Evolutionary conservation across 1,139 yeast species (phyloP).

Genomic region (Blastobotrys capitulatus): DNA sequence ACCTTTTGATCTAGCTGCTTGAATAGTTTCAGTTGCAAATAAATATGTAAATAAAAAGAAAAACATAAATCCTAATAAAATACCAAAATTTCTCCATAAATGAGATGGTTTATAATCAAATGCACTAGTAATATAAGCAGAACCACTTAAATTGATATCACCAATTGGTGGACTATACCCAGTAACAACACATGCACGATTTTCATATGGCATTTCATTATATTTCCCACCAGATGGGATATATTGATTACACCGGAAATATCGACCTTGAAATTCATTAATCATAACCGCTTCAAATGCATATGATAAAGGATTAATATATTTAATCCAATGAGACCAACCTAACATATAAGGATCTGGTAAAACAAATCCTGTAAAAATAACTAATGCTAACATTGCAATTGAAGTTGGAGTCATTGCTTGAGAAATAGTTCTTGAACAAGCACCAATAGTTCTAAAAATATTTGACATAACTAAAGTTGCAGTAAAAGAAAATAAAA

Average conservation of each 20-base stretch:
- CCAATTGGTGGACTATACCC: slow-evolving; percentile 46
- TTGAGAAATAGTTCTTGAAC: slow-evolving; percentile 52
- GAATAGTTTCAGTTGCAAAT: slow-evolving; percentile 55
- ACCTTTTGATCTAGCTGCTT: slow-evolving; percentile 78
- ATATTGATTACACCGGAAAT: slow-evolving; percentile 40
- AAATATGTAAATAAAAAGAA: slow-evolving; percentile 55
- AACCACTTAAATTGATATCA: slow-evolving; percentile 48
- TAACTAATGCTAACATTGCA: slow-evolving; percentile 53
- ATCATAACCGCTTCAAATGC: slow-evolving; percentile 64
- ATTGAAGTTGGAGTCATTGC: slow-evolving; percentile 73
- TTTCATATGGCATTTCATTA: slow-evolving; percentile 35
- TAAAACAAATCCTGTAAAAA: slow-evolving; percentile 71
- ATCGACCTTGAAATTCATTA: slow-evolving; percentile 49
- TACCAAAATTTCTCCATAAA: slow-evolving; percentile 84
- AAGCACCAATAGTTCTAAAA: slow-evolving; percentile 67
- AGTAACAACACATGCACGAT: slow-evolving; percentile 54
- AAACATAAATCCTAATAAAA: slow-evolving; percentile 49
- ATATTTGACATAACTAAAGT: slow-evolving; percentile 65
- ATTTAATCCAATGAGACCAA: slow-evolving; percentile 79
- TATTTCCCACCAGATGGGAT: slow-evolving; percentile 52
- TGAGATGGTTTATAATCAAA: slow-evolving; percentile 51
- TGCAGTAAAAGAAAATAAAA: slow-evolving; percentile 47
- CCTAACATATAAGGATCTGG: slow-evolving; percentile 65
- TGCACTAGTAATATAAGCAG: slow-evolving; percentile 44
- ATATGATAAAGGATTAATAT: slow-evolving; percentile 65